Evolutionary conservation across 805 yeast species (phyloP), one percentile per base, ranked within the genome.

Genomic region (Candida manassasensis): DNA sequence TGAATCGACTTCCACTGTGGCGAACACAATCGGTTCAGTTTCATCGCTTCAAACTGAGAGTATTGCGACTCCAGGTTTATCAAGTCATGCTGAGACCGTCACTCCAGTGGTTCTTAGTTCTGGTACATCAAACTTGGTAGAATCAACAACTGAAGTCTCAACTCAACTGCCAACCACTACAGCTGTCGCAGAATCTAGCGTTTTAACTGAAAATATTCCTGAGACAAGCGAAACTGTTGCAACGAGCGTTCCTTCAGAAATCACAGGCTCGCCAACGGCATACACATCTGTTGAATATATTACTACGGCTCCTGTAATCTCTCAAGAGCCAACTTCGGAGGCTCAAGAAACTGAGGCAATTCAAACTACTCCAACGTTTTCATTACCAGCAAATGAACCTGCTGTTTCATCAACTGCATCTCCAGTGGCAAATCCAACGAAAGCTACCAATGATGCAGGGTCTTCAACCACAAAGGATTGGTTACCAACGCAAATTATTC

Each of bases 401-500:
- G 18, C 34, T 28, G 11, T 32, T 9, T 21, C 33, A 17, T 7
- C 30, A 21, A 25, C 35, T 19, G 29, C 41, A 21, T 19, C 28
- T 21, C 14, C 37, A 19, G 29, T 13, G 22, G 10, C 27, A 26
- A 29, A 28, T n/a, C 32, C 35, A 18, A 12, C 21, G 8, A 19
- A 29, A 9, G 15, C 30, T 14, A 25, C 35, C 6, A 27, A 38
- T 10, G 32, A 34, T 11, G 30, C 41, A 9, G 24, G 29, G 9
- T 19, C 44, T 4, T 18, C 49, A 6, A 18, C 39, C 4, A 36
- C 43, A 19, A 40, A 29, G 16, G 45, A 55, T 36, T 59, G 64
- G 63, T 52, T 59, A 27, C 65, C 64, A 14, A 47, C 62, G 4
- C 49, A 45, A 29, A 47, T 59, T 22, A 45, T 55, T 44, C 13